Conservation (phyloP, 2,329 filamentous ascomycete genomes). For the Aspergillus hortae region DNA sequence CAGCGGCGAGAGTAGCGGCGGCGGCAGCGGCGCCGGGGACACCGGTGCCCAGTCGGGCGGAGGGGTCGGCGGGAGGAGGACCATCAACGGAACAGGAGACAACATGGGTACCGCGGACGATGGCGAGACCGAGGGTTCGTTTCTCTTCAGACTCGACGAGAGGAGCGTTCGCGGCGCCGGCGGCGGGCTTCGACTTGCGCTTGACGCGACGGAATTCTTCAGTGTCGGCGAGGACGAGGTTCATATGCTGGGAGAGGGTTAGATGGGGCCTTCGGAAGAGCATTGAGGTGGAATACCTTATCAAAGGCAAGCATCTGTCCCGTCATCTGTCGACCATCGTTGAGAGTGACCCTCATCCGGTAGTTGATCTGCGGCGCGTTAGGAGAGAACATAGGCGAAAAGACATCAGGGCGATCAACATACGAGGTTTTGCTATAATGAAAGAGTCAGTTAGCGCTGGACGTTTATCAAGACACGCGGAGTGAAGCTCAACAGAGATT, state of each 20-base stretch:
- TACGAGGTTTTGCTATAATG: constrained; percentile 61
- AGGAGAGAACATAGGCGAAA: constrained; percentile 8
- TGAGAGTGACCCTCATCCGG: constrained; percentile 94
- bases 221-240: constrained; percentile 95
- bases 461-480: background rate
- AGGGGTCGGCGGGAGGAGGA: constrained; percentile 89
- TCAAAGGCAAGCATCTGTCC: constrained; percentile 98
- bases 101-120: constrained; percentile 90
- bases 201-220: constrained; percentile 95
- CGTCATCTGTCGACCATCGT: constrained; percentile 92
- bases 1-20: constrained; percentile 69
- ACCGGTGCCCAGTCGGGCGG: constrained; percentile 77
- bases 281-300: constrained; percentile 58
- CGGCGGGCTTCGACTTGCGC: constrained; percentile 68
- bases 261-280: background rate
- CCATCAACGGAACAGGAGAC: constrained; percentile 94
- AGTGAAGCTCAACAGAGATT: constrained; percentile 10
- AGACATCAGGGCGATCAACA: constrained; percentile 27
- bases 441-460: constrained; percentile 52
- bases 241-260: constrained; percentile 74
- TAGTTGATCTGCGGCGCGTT: constrained; percentile 86
- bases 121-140: constrained; percentile 90
- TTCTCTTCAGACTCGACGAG: constrained; percentile 92
- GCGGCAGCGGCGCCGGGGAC: constrained; percentile 57
- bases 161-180: constrained; percentile 58